Evolutionary conservation across 2,329 filamentous ascomycete genomes (phyloP).

Genomic region (Hypocreales sp.): DNA sequence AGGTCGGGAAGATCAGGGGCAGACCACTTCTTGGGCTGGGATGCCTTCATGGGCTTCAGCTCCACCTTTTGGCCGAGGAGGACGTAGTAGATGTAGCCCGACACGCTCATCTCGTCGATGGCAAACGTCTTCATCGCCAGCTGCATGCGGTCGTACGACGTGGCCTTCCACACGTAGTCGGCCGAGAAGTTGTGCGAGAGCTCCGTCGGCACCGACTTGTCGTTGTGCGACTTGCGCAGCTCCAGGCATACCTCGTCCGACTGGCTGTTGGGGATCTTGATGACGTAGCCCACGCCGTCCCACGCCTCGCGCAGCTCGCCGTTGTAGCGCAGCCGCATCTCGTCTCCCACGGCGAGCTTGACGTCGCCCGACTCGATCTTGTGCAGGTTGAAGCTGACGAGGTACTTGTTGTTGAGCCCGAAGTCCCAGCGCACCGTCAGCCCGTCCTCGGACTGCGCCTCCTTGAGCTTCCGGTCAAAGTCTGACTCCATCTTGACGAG

Average conservation of each 20-base stretch:
- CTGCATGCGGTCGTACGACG: conserved; percentile 98
- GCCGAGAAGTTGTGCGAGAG: conserved; percentile 96
- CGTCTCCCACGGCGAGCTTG: conserved; percentile 92
- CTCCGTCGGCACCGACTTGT: conserved; percentile 90
- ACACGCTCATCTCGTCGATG: conserved; percentile 94
- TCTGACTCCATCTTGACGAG: conserved; percentile 98
- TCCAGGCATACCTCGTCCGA: conserved; percentile 96
- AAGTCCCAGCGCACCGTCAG: conserved; percentile 87
- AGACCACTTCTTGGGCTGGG: conserved; percentile 91
- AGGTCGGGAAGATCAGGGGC: conserved; percentile 88
- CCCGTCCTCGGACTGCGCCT: conserved; percentile 95
- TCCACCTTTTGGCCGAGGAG: conserved; percentile 90
- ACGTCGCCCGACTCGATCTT: conserved; percentile 97
- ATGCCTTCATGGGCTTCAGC: conserved; percentile 86
- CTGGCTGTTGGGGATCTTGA: conserved; percentile 99
- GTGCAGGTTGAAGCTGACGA: conserved; percentile 87
- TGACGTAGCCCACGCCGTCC: conserved; percentile 97
- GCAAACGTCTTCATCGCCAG: conserved; percentile 98
- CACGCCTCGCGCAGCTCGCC: conserved; percentile 83
- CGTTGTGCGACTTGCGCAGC: conserved; percentile 82
- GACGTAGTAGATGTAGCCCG: conserved; percentile 96
- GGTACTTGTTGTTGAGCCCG: conserved; percentile 92
- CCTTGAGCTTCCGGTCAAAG: conserved; percentile 97
- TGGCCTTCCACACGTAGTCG: conserved; percentile 99
- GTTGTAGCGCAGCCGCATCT: conserved; percentile 95